Conservation (phyloP, 2,329 filamentous ascomycete species). For the Fusarium xylarioides region DNA sequence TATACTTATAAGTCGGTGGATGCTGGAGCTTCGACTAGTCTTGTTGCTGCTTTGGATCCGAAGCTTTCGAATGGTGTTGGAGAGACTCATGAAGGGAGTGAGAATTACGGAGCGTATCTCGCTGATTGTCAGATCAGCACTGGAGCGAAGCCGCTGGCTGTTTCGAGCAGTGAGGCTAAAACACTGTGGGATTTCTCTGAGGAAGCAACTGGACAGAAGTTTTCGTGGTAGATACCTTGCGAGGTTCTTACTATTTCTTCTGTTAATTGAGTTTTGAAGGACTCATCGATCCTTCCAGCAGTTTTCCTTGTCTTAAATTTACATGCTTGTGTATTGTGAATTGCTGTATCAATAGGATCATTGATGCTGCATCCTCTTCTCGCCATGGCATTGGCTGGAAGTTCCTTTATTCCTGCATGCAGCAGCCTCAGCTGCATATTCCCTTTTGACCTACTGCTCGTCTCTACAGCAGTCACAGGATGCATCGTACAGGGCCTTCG, state of each 20-base stretch:
- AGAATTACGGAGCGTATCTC: slow-evolving; percentile 1
- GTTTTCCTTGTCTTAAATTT: background rate
- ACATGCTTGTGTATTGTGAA: background rate
- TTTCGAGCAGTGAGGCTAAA: slow-evolving; percentile 6
- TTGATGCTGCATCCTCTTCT: background rate
- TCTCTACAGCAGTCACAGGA: no score
- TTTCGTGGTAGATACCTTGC: background rate
- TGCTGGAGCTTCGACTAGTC: slow-evolving; percentile 4
- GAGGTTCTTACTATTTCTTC: fast-evolving
- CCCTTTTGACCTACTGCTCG: background rate
- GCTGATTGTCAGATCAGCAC: background rate
- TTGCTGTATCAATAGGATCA: no score
- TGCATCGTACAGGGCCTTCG: background rate
- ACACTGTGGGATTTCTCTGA: slow-evolving; percentile 14
- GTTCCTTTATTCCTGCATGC: background rate
- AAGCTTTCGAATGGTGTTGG: background rate
- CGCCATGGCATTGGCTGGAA: background rate
- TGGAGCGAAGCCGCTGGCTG: background rate
- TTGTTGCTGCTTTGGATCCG: background rate
- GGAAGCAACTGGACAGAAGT: background rate
- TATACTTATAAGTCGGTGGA: background rate
- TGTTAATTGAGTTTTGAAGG: fast-evolving
- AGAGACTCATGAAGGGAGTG: background rate
- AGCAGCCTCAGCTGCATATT: background rate
- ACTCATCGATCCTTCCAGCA: fast-evolving